phyloP scores from a whole-genome alignment of 176 grass and related monocot genomes.

The Musa itinerans region DNA sequence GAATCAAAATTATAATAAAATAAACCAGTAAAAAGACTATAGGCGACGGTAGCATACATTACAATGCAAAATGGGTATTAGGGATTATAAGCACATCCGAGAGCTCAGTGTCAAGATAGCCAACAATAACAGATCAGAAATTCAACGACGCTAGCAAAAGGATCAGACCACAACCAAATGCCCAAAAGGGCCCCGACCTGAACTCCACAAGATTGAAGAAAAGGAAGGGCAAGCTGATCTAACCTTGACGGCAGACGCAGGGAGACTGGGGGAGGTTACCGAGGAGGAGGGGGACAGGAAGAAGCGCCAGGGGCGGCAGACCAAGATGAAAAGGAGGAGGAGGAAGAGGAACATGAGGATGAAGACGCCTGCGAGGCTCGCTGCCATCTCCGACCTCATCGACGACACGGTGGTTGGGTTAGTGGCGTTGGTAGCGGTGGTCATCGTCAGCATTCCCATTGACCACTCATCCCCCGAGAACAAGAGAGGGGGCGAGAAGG shows the following conservation, averaged over 20 bases:
- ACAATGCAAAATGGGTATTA: background rate
- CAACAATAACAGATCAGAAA: no score
- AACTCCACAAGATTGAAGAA: background rate
- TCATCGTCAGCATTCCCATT: background rate
- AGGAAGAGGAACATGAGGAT: slow-evolving; percentile 26
- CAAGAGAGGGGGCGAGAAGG: background rate
- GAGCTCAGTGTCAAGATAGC: background rate
- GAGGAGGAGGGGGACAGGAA: slow-evolving; percentile 8
- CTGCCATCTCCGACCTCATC: slow-evolving; percentile 6
- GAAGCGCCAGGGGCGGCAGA: slow-evolving; percentile 34
- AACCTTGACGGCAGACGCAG: background rate
- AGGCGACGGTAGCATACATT: background rate
- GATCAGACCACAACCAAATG: background rate
- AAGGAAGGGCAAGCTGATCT: slow-evolving; percentile 1
- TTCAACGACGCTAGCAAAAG: background rate
- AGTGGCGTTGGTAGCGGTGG: slow-evolving; percentile 13
- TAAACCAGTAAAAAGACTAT: background rate
- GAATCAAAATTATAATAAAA: background rate
- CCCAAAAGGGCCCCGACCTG: background rate
- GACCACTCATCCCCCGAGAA: slow-evolving; percentile 18
- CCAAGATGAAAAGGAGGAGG: slow-evolving; percentile 30
- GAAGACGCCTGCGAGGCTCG: slow-evolving; percentile 17
- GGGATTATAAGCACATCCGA: background rate
- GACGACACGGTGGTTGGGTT: background rate
- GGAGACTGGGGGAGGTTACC: background rate